These are phyloP conservation scores for Dunaliella sp. DNA, from an alignment of 139 green algal species.

Conservation along the genomic window DNA sequence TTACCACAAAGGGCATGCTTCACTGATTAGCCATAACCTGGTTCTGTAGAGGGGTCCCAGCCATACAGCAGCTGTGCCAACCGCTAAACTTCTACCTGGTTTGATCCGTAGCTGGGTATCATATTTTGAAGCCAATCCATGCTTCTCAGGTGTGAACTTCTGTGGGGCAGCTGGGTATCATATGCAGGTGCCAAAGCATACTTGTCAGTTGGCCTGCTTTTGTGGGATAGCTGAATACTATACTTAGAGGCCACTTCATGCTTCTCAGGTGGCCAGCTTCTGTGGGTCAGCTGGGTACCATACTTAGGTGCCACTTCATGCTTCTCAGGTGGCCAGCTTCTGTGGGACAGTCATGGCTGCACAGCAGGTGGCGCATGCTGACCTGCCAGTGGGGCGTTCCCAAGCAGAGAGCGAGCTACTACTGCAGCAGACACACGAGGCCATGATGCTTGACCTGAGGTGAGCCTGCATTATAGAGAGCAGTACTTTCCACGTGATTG, in stretches of 20 bases:
- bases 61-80: no score
- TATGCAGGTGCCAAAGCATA: not conserved
- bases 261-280: not conserved
- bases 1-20: no score
- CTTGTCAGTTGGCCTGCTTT: not conserved
- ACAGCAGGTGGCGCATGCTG: conserved; percentile 27
- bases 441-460: conserved; percentile 36
- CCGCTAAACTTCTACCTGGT: no score
- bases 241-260: not conserved
- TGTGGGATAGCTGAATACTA: not conserved
- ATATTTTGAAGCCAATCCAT: no score
- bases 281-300: not conserved
- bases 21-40: no score
- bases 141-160: no score
- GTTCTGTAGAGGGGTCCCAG: no score
- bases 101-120: no score
- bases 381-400: conserved; percentile 48
- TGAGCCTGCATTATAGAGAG: no score
- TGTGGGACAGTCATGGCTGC: conserved; percentile 64
- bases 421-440: conserved; percentile 74
- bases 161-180: no score
- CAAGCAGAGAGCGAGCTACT: conserved; percentile 58
- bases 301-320: not conserved
- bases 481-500: no score
- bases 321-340: conserved; percentile 71